Conservation (phyloP, 1,284 basidiomycete genomes). For the Irpex sp. region DNA sequence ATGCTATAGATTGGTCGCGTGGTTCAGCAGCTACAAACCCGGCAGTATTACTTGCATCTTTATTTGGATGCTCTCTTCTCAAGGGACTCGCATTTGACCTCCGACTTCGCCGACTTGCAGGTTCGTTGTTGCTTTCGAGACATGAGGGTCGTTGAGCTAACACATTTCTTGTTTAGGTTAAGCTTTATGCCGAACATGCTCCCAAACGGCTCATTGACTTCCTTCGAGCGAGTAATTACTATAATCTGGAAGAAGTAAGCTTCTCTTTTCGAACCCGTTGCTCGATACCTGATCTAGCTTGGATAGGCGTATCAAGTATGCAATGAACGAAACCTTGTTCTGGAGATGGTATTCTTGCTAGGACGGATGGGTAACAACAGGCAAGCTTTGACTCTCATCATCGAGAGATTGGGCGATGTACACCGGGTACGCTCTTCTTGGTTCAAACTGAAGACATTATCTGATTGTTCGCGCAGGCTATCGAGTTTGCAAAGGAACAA, state of each 20-base stretch:
- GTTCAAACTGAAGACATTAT: not conserved
- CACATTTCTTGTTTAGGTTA: slow-evolving; percentile 45
- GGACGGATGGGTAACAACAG: slow-evolving; percentile 98
- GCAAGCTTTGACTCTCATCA: slow-evolving; percentile 90
- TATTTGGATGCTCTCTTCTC: slow-evolving; percentile 91
- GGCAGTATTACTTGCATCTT: slow-evolving; percentile 83
- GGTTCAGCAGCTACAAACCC: slow-evolving; percentile 76
- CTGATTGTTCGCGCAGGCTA: slow-evolving; percentile 54
- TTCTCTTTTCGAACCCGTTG: not conserved
- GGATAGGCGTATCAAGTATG: slow-evolving; percentile 84
- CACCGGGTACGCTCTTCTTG: slow-evolving; percentile 51
- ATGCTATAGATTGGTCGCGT: slow-evolving; percentile 71
- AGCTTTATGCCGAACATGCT: slow-evolving; percentile 89
- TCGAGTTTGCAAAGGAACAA: slow-evolving; percentile 98
- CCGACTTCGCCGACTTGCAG: slow-evolving; percentile 82
- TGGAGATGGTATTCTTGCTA: slow-evolving; percentile 96
- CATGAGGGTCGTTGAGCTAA: not conserved
- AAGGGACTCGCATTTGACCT: slow-evolving; percentile 78
- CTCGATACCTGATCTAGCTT: not conserved
- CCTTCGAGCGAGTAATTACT: slow-evolving; percentile 86
- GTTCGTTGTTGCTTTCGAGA: slow-evolving; percentile 28
- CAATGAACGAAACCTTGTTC: slow-evolving; percentile 80
- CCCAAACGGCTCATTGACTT: slow-evolving; percentile 81
- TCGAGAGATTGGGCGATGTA: slow-evolving; percentile 92
- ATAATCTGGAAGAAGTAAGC: slow-evolving; percentile 79